Conservation (phyloP, 139 green algal species). For the Chlamydomonas schloesseri region DNA sequence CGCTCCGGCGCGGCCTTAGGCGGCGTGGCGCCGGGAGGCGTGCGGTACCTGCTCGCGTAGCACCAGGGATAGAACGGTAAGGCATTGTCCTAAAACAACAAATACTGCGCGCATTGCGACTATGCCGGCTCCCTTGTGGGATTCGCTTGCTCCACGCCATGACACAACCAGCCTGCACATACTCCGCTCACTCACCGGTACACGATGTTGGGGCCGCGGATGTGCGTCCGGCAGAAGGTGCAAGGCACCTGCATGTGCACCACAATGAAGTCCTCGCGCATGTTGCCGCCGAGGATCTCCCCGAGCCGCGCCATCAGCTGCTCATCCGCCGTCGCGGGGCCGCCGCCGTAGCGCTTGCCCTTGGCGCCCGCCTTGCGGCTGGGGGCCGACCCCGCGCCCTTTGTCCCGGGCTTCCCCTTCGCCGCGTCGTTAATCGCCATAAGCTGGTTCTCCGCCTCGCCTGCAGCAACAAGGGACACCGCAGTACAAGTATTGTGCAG, state of each 20-base stretch:
- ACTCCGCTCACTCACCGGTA: constrained; percentile 23
- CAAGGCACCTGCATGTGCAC: constrained; percentile 95
- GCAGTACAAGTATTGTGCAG: too few species aligned
- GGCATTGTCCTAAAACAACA: too few species aligned
- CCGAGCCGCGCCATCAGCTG: constrained; percentile 86
- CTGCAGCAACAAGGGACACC: too few species aligned
- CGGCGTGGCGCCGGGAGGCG: constrained; percentile 22
- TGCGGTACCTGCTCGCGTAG: constrained; percentile 5
- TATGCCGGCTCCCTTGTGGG: too few species aligned
- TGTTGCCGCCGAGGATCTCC: constrained; percentile 86
- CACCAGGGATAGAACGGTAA: neutral
- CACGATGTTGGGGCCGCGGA: constrained; percentile 27
- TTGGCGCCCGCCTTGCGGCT: constrained; percentile 72
- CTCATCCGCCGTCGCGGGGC: constrained; percentile 70
- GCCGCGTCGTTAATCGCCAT: constrained; percentile 50
- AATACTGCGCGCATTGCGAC: too few species aligned
- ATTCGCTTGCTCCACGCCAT: too few species aligned
- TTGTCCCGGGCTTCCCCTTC: constrained; percentile 48
- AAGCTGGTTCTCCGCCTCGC: constrained; percentile 84
- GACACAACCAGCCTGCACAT: too few species aligned
- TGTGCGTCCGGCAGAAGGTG: constrained; percentile 82
- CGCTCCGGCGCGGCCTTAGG: constrained; percentile 63
- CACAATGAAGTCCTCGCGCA: constrained; percentile 99
- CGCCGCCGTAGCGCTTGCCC: constrained; percentile 80
- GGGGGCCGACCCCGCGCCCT: constrained; percentile 38